Evolutionary conservation across 192 early-diverging fungal species (phyloP), one percentile per base, ranked within the genome.

Genomic region (Podila horticola): DNA sequence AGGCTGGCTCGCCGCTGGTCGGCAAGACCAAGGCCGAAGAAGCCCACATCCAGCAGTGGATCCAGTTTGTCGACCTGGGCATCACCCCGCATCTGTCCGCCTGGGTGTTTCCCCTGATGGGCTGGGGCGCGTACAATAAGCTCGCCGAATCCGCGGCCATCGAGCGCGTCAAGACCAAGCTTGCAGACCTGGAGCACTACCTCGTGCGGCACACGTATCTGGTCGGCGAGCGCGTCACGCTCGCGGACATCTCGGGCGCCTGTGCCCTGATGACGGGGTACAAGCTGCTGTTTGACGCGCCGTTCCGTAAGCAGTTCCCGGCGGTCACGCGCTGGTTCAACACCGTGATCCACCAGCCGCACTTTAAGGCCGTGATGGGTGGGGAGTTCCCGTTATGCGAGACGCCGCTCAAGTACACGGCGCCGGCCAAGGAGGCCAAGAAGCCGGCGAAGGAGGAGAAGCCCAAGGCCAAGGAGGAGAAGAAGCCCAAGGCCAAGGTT

Each of bases 301-400:
- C 86, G 19, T 94, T 95, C 90, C 95, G 96, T 70, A 90, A 91
- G 69, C 62, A 88, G 66, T 95, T 87, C 88, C 92, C 91, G 83
- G 95, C 96, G 83, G 81, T 98, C 41, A 95, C 85, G 74, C 94
- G 96, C 75, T 98, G 94, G 93, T 97, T 96, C 91, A 86, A 83
- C 72, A 98, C 97, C 72, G 79, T 92, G 60, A 72, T 93, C 49
- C 89, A 89, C 86, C 94, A 97, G 89, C 87, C 93, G 28, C 74
- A 92, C 74, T 94, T 98, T 89, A 92, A 92, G 87, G 87, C 87
- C 30, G 91, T 95, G 58, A 38, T 94, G 66, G 94, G 92, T 74
- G 88, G 90, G 0, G 52, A 45, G 41, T 4, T 45, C 0, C 62
- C 64, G 15, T 87, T 95, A 22, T 90, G 88, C 81, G 89, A 91